Evolutionary conservation across 768 basidiomycete species (phyloP).

Genomic region (Jaapia argillacea): DNA sequence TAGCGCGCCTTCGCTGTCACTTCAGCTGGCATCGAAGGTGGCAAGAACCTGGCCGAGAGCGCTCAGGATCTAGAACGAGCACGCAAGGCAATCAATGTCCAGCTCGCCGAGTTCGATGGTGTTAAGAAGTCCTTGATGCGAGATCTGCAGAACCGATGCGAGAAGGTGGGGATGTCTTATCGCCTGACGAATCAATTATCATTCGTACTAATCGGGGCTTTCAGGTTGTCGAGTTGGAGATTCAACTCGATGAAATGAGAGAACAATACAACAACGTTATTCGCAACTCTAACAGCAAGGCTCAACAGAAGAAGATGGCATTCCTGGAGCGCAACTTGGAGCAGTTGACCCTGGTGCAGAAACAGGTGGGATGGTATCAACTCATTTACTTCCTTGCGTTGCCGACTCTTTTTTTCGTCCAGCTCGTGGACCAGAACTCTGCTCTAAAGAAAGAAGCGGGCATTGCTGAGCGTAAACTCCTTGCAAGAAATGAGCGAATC

Average conservation of each 20-base stretch:
- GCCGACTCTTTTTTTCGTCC: slow-evolving; percentile 7
- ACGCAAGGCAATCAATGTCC: slow-evolving; percentile 94
- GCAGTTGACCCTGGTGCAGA: slow-evolving; percentile 91
- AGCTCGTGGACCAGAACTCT: slow-evolving; percentile 99
- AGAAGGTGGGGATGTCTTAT: slow-evolving; percentile 76
- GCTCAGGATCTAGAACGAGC: slow-evolving; percentile 96
- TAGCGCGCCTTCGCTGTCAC: slow-evolving; percentile 97
- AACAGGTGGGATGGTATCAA: slow-evolving; percentile 54
- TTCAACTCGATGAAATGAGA: slow-evolving; percentile 95
- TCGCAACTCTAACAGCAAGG: slow-evolving; percentile 95
- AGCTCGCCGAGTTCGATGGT: slow-evolving; percentile 95
- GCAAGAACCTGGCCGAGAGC: slow-evolving; percentile 93
- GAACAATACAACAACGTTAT: slow-evolving; percentile 99
- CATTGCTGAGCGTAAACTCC: slow-evolving; percentile 90
- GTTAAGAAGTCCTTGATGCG: slow-evolving; percentile 99
- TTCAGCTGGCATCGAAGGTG: slow-evolving; percentile 93
- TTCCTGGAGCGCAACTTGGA: slow-evolving; percentile 96
- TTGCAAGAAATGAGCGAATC: slow-evolving; percentile 96
- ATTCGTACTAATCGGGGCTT: slow-evolving; percentile 2
- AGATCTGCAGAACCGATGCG: slow-evolving; percentile 97
- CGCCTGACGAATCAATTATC: neutral
- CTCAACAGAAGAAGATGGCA: slow-evolving; percentile 99
- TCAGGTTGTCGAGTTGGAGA: slow-evolving; percentile 97
- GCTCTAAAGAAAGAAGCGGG: slow-evolving; percentile 95
- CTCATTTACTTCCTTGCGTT: slow-evolving; percentile 1